Evolutionary conservation across 108 stramenopile species (phyloP), one percentile per base, ranked within the genome.

Genomic region (Parietichytrium sp.): DNA sequence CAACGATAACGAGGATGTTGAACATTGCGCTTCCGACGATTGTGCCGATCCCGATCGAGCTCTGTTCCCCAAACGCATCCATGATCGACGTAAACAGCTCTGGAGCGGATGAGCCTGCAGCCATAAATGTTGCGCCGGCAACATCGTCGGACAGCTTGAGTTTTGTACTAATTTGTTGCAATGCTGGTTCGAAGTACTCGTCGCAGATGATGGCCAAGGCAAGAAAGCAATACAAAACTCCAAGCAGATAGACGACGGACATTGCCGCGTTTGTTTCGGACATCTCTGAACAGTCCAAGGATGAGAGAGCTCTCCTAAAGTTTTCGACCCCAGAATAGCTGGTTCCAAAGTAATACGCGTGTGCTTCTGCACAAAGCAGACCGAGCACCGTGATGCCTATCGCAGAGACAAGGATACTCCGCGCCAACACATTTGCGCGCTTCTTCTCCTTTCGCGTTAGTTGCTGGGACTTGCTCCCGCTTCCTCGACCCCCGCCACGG

Each of bases 1-100:
- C 90, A 4, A 90, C 88, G n/a, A 89, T 88, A 54, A 89, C 86
- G 36, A 90, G 86, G 47, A 90, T 88, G 89, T 90, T 90, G 85
- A 90, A 90, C 61, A 90, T 84, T 18, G 90, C 90, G 25, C 86
- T 87, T 26, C 90, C 90, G 18, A 90, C 89, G 61, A 90, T 89
- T 23, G 90, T 90, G 36, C 90, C 90, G 52, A 89, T 85, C 4
- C 90, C 90, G 25, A 89, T 84, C 47, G 86, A 79, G 80, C 36
- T 82, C 51, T 80, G 51, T 18, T 51, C 20, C 13, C 83, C 52
- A 42, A 87, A 88, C 2, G 53, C 81, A 12, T 88, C 90, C 8
- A 84, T 38, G 55, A 89, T 49, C 15, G 86, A 87, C 6, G 90
- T 90, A 49, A 81, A 80, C 15, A 87, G 80, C 79, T 87, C 87